Evolutionary conservation across 176 grass and related monocot genomes (phyloP), one percentile per base, ranked within the genome.

Genomic region (Ampelocalamus luodianensis): DNA sequence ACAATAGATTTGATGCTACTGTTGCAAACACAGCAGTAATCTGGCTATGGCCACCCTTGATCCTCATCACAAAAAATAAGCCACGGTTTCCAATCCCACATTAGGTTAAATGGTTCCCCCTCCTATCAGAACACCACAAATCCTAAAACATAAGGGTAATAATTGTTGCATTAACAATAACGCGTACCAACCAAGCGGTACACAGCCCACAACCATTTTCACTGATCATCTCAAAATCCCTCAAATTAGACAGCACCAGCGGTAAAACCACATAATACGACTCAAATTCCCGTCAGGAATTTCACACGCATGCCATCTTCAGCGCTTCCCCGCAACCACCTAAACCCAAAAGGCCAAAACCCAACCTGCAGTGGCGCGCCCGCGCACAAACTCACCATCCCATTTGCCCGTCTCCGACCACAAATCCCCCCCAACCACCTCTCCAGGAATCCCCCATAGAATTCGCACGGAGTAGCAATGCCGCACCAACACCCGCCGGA

Each of bases 161-260:
- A 54, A 56, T 46, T 64, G 58, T 37, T 20, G 45, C 44, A 65
- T 55, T 16, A 20, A 45, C 38, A 43, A 13, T 40, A 72, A 56
- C 38, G 5, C 62, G 23, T 11, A 64, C 23, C 42, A 80, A 71
- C 18, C 6, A 68, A 77, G 55, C 45, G 65, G 22, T n/a, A 56
- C 20, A 67, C 40, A 88, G 14, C 18, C 68, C 59, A 67, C 60
- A 83, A 34, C 44, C 50, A 80, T 80, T 64, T 84, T 84, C 42
- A 53, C 37, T 1, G 42, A 75, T 26, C 32, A 79, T 16, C 51
- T 20, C 18, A 27, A 10, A 68, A 79, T 59, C n/a, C 73, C 56
- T 54, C 45, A 67, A 79, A 50, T 61, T 6, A 58, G 12, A 64
- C 22, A 66, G 27, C 7, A 40, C 53, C 27, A 68, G 70, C 51